Percentiles rank a stretch among this genome's conserved stretches.
phyloP scores from a whole-genome alignment of 2,329 filamentous ascomycete genomes.

The Ambrosiella cleistominuta region DNA sequence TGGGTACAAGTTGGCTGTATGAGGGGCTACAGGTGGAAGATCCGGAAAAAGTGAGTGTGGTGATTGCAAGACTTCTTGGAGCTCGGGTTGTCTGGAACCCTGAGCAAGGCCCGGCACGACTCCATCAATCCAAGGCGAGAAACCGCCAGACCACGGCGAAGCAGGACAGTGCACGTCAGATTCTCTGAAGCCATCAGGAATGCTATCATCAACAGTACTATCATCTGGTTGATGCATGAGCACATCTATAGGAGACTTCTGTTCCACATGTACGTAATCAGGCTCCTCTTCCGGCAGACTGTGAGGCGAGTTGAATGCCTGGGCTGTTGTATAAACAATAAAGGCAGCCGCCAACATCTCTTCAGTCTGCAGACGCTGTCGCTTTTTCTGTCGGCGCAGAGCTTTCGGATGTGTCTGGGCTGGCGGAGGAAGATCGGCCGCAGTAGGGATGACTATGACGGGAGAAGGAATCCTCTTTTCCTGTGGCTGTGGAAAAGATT shows the following conservation, averaged over 20 bases:
- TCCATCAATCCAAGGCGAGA: slow-evolving; percentile 7
- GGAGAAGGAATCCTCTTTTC: slow-evolving; percentile 14
- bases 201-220: background rate
- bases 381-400: slow-evolving; percentile 27
- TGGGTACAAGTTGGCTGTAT: slow-evolving; percentile 1
- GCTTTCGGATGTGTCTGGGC: slow-evolving; percentile 28
- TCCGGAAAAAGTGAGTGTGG: background rate
- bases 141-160: slow-evolving; percentile 11
- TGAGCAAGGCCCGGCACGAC: background rate
- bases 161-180: slow-evolving; percentile 9
- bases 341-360: slow-evolving; percentile 37
- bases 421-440: slow-evolving; percentile 28
- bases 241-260: background rate
- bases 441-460: slow-evolving; percentile 25
- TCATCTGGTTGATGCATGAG: background rate
- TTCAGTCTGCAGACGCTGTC: slow-evolving; percentile 30
- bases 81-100: background rate
- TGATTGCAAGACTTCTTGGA: background rate
- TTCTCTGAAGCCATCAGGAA: background rate
- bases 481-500: slow-evolving; percentile 12
- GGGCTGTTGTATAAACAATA: slow-evolving; percentile 34
- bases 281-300: background rate
- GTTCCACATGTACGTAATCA: background rate
- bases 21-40: background rate
- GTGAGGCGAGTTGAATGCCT: slow-evolving; percentile 27